A percentile compares a stretch with the other conserved stretches of the same genome.
These are phyloP conservation scores for Camillea tinctor DNA, from an alignment of 2,329 filamentous ascomycete species.

Conservation along the genomic window DNA sequence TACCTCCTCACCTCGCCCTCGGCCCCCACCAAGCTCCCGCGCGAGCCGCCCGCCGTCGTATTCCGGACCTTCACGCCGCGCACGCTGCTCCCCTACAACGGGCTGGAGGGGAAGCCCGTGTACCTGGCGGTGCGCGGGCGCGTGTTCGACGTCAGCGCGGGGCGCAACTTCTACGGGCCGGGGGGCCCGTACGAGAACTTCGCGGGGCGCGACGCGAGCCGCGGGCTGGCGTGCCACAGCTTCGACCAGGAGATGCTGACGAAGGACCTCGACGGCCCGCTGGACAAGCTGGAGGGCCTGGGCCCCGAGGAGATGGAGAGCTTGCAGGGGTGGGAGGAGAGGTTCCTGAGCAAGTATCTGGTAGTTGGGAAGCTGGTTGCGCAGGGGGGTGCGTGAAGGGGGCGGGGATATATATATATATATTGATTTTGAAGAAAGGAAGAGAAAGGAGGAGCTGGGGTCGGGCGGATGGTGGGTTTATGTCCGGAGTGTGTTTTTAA, in stretches of 20 bases:
- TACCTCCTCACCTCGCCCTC: conserved; percentile 55
- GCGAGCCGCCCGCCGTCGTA: conserved; percentile 56
- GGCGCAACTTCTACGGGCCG: conserved; percentile 93
- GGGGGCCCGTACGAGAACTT: conserved; percentile 96
- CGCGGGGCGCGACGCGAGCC: conserved; percentile 84
- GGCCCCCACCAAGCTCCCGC: conserved; percentile 46
- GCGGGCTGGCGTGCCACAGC: conserved; percentile 84
- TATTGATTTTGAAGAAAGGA: no score
- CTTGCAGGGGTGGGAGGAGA: conserved; percentile 86
- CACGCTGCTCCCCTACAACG: conserved; percentile 84
- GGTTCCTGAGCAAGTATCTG: conserved; percentile 90
- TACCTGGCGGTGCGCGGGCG: conserved; percentile 89
- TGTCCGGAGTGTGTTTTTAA: no score
- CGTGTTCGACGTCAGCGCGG: conserved; percentile 85
- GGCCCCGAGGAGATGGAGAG: conserved; percentile 77
- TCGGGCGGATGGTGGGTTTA: no score
- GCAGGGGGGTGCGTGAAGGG: conserved; percentile 22
- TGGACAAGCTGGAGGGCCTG: conserved; percentile 74
- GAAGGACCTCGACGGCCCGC: conserved; percentile 77
- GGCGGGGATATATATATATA: no score
- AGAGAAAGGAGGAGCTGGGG: no score
- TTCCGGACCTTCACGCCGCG: conserved; percentile 72
- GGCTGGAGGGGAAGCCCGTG: conserved; percentile 69
- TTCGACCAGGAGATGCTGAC: conserved; percentile 97
- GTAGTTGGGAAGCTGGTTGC: conserved; percentile 85